phyloP scores from a whole-genome alignment of 331 rosid genomes.

The Malus hybrid region DNA sequence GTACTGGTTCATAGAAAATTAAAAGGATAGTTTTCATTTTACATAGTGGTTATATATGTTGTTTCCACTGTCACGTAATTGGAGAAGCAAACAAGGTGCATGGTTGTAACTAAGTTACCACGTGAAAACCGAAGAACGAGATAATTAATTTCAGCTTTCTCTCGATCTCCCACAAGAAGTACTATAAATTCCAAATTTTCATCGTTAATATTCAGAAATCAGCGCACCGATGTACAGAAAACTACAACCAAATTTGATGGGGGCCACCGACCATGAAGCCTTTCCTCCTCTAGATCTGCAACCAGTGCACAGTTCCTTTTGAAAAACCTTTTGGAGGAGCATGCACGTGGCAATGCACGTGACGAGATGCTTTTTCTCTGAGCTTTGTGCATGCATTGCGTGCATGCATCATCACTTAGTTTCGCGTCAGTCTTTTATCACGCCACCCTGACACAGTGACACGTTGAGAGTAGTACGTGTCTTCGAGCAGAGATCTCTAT shows the following conservation, averaged over 20 bases:
- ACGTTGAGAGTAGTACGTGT: too few relatives aligned
- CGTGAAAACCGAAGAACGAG: too few relatives aligned
- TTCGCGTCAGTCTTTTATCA: neutral
- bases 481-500: too few relatives aligned
- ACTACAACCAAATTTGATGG: neutral
- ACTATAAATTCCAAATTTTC: neutral
- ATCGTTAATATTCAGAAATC: neutral
- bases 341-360: neutral
- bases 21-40: too few relatives aligned
- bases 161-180: neutral
- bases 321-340: neutral
- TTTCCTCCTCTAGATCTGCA: neutral
- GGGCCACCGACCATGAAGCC: neutral
- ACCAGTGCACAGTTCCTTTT: neutral
- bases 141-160: neutral
- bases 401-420: neutral
- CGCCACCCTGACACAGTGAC: neutral
- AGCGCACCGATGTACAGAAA: neutral
- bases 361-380: neutral
- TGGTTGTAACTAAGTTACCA: too few relatives aligned
- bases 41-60: too few relatives aligned
- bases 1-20: too few relatives aligned
- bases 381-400: neutral
- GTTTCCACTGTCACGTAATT: too few relatives aligned
- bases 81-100: too few relatives aligned